Evolutionary conservation across 2,329 filamentous ascomycete genomes (phyloP), one percentile per base, ranked within the genome.

Genomic region (Apiospora pterosperma): DNA sequence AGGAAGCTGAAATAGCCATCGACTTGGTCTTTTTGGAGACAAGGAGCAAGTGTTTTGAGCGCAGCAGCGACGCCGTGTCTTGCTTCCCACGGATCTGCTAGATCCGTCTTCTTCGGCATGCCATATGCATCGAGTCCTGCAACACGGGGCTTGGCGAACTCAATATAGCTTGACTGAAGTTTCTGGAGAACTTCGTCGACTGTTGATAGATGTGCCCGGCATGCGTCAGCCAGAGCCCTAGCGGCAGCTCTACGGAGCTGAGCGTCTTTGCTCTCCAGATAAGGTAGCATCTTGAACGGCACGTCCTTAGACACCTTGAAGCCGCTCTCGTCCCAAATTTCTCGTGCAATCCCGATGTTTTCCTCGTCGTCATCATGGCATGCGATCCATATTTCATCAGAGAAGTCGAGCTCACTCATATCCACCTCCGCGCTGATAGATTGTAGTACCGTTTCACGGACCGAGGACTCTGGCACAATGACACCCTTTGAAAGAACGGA

Each of bases 251-350:
- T 87, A 63, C 96, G 88, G 31, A 98, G 87, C 73, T 96, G 93
- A 23, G 85, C 85, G 71, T 98, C 95, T 69, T 88, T 86, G 69
- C 88, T 92, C 69, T 92, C 87, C 12, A 98, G 81, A 74, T 97
- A 98, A 0, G 89, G 88, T 60, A 97, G 79, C 73, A 94, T 89
- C 70, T 84, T 86, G 64, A 83, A 76, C 8, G 92, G 88, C 10
- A 92, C 85, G 7, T 90, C 83, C 23, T 86, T 80, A 1, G 87
- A 85, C 14, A 95, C 80, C 66, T 90, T 80, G 66, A 98, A 90
- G 8, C 88, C 90, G 74, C 95, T 97, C 73, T 97, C 96, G 73
- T 97, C 93, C 96, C 96, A 99, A 39, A 99, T 97, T 14, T 95
- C 92, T 62, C 84, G 86, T 7, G 92, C 95, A 62, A 97, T 82